Evolutionary conservation across 805 yeast species (phyloP).

Genomic region (Kodamaea hsintzibuensis): DNA sequence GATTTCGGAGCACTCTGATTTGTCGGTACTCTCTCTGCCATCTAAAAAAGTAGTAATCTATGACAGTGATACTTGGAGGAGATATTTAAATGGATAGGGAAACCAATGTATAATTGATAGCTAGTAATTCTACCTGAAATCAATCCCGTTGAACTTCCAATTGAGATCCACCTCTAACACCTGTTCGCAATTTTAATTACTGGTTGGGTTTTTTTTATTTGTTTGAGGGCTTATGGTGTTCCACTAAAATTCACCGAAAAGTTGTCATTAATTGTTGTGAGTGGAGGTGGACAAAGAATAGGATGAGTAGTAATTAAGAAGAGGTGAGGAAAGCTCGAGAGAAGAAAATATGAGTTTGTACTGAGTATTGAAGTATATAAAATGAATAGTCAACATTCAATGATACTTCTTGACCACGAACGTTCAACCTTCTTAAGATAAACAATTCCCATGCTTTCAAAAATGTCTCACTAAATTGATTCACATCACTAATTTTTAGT

Average conservation of each 20-base stretch:
- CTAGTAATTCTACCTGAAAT: not conserved
- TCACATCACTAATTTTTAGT: no score
- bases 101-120: not conserved
- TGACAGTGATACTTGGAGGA: no score
- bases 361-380: no score
- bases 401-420: no score
- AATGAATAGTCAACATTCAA: no score
- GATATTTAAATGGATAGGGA: not conserved
- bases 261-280: not conserved
- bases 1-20: not conserved
- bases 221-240: not conserved
- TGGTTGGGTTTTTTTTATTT: not conserved
- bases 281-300: not conserved
- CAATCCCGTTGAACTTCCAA: not conserved
- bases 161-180: not conserved
- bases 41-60: not conserved
- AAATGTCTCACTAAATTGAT: no score
- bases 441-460: no score
- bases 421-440: no score
- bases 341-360: not conserved
- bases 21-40: not conserved
- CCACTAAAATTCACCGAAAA: not conserved
- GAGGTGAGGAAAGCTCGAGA: not conserved
- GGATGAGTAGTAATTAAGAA: not conserved
- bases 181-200: slow-evolving; percentile 1